phyloP scores from a whole-genome alignment of 2,329 filamentous ascomycete genomes.

The Bipolaris gigantea region DNA sequence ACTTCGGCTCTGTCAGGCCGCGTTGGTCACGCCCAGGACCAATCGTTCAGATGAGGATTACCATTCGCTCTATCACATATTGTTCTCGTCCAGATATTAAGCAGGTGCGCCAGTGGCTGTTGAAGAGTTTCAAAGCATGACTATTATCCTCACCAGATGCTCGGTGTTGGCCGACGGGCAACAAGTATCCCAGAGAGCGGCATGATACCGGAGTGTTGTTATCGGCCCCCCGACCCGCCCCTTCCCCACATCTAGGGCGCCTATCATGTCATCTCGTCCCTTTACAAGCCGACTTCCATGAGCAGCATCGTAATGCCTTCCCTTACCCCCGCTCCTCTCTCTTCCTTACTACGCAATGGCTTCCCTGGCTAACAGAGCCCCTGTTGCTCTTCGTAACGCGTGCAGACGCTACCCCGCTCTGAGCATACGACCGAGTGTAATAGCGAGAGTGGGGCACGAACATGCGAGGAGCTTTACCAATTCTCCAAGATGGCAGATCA shows the following conservation, averaged over 20 bases:
- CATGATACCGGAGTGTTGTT: constrained; percentile 20
- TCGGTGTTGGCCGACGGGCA: constrained; percentile 16
- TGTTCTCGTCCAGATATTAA: background rate
- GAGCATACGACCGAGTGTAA: constrained; percentile 9
- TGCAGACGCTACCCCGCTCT: constrained; percentile 26
- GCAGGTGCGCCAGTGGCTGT: background rate
- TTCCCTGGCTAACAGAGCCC: constrained; percentile 13
- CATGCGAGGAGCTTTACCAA: constrained; percentile 33
- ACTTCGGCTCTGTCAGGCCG: background rate
- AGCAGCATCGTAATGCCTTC: constrained; percentile 10
- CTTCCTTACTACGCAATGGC: constrained; percentile 17
- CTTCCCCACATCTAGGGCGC: constrained; percentile 21
- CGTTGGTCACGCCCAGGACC: background rate
- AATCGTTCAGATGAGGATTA: background rate
- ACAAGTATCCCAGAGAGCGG: constrained; percentile 16
- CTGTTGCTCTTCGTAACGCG: constrained; percentile 23
- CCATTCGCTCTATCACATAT: background rate
- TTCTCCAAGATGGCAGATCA: constrained; percentile 41
- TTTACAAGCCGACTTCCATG: constrained; percentile 19
- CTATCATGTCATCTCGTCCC: constrained; percentile 22
- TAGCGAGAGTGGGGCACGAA: constrained; percentile 4
- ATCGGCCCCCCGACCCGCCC: constrained; percentile 22
- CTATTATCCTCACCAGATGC: background rate
- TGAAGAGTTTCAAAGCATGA: background rate
- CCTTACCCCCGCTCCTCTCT: constrained; percentile 1